phyloP scores from a whole-genome alignment of 202 grass and related monocot species.

The Brachypodium distachyon region DNA sequence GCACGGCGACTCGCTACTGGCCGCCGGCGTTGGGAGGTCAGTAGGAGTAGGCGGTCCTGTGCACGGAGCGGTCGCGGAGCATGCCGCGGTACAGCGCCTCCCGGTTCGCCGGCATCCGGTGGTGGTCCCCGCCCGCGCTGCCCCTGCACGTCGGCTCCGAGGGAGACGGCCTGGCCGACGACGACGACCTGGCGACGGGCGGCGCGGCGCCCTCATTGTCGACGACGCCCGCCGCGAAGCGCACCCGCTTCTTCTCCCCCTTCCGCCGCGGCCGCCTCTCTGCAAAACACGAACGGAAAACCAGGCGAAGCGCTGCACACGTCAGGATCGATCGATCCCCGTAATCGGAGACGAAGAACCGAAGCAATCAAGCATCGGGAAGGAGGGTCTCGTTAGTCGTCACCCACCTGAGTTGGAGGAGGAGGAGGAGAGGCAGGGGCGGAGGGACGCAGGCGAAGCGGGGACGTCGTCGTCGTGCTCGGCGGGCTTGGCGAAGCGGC shows the following conservation, averaged over 20 bases:
- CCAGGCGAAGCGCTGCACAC: no score
- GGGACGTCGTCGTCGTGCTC: background rate
- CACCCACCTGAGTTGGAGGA: no score
- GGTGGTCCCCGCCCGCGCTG: background rate
- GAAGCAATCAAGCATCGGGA: background rate
- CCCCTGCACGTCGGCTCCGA: conserved; percentile 12
- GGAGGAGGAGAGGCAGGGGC: conserved; percentile 57
- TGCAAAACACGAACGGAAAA: no score
- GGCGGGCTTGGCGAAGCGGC: conserved; percentile 32
- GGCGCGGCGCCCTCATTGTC: conserved; percentile 46
- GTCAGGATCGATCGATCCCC: conserved; percentile 1
- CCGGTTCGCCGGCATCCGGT: conserved; percentile 72
- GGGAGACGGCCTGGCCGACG: background rate
- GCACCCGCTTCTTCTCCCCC: conserved; percentile 53
- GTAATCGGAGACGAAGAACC: no score
- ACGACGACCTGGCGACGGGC: background rate
- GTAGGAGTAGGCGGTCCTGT: conserved; percentile 47
- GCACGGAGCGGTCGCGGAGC: conserved; percentile 60
- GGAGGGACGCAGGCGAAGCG: background rate
- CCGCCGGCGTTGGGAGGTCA: background rate
- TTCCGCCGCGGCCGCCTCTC: conserved; percentile 33
- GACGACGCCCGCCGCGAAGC: conserved; percentile 60
- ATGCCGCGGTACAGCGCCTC: conserved; percentile 87
- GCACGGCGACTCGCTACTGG: background rate
- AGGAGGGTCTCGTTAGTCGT: no score